phyloP scores from a whole-genome alignment of 176 grass and related monocot species.

The Musa beccarii region DNA sequence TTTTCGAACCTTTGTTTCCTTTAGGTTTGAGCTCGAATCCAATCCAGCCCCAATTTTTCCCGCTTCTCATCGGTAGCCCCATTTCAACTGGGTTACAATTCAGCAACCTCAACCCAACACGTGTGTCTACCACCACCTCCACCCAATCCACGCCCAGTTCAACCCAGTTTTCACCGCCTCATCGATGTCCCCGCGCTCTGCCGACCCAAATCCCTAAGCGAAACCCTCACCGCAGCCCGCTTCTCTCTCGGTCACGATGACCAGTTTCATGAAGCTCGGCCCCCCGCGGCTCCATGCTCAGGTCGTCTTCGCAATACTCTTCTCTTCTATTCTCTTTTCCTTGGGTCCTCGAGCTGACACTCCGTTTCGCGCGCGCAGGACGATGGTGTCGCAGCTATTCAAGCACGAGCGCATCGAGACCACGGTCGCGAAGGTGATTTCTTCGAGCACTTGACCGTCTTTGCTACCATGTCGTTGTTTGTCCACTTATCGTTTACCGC shows the following conservation, averaged over 20 bases:
- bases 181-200: no score
- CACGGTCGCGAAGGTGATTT: conserved; percentile 72
- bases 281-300: conserved; percentile 69
- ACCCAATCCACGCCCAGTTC: no score
- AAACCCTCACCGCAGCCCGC: no score
- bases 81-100: no score
- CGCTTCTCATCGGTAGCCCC: no score
- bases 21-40: no score
- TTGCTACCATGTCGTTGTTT: neutral
- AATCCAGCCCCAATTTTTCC: no score
- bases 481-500: neutral
- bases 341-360: neutral
- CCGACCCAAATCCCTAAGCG: no score
- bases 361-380: conserved; percentile 31
- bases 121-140: no score
- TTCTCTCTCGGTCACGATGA: conserved; percentile 25
- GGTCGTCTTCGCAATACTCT: conserved; percentile 5
- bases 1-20: no score
- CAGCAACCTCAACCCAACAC: no score
- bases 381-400: conserved; percentile 95
- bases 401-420: conserved; percentile 98
- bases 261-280: conserved; percentile 60
- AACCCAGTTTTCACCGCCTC: no score
- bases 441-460: neutral
- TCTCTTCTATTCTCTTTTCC: neutral